These are phyloP conservation scores for Anisodus acutangulus DNA, from an alignment of 257 asterid genomes.

Conservation along the genomic window DNA sequence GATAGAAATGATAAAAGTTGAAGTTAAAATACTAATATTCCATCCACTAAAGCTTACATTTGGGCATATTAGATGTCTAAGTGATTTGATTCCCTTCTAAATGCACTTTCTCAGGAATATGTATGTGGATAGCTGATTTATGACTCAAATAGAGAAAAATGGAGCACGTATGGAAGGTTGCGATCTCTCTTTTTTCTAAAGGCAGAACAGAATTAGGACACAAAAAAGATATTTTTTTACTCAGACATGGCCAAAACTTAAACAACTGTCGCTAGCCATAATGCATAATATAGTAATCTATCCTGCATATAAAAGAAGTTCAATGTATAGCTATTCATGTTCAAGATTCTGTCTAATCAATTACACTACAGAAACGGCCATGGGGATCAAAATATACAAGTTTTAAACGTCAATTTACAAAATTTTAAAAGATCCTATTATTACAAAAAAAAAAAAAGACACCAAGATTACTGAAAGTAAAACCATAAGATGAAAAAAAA, in stretches of 20 bases:
- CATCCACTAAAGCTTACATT: background rate
- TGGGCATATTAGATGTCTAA: conserved; percentile 14
- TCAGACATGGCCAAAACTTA: background rate
- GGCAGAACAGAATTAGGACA: background rate
- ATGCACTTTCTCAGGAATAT: background rate
- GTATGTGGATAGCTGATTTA: background rate
- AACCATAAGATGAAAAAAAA: background rate
- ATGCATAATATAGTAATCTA: background rate
- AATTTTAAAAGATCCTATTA: background rate
- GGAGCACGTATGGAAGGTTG: conserved; percentile 2
- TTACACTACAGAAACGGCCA: conserved; percentile 1
- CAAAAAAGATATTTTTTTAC: background rate
- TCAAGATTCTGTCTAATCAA: background rate
- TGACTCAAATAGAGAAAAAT: background rate
- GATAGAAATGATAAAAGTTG: background rate
- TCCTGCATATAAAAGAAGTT: background rate
- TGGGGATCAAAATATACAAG: background rate
- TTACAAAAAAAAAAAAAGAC: background rate
- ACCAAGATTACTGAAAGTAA: background rate
- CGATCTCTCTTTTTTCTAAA: background rate
- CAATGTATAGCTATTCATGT: background rate
- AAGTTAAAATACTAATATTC: background rate
- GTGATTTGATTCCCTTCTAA: background rate
- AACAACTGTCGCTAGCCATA: background rate
- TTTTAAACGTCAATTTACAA: background rate